Conservation (phyloP, 2,329 filamentous ascomycete species). For the Sporothrix sp. region DNA sequence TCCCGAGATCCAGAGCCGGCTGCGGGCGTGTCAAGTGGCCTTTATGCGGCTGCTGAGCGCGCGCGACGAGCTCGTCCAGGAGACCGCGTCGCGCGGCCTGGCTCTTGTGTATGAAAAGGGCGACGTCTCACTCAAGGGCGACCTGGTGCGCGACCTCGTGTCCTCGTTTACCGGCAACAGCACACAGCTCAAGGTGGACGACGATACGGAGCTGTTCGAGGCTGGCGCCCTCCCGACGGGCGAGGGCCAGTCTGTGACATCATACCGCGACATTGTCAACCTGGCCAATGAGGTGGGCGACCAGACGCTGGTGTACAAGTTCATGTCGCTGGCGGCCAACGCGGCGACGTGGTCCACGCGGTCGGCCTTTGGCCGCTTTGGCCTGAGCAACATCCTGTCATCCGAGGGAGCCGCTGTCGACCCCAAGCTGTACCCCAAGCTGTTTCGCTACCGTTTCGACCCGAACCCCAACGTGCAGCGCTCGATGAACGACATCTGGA, state of each 20-base stretch:
- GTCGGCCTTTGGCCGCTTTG: slow-evolving; percentile 89
- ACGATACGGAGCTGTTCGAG: slow-evolving; percentile 89
- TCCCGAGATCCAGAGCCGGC: slow-evolving; percentile 58
- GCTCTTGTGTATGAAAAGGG: slow-evolving; percentile 93
- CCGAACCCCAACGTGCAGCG: slow-evolving; percentile 85
- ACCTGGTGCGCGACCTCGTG: slow-evolving; percentile 79
- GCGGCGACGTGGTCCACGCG: slow-evolving; percentile 97
- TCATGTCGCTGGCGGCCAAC: slow-evolving; percentile 94
- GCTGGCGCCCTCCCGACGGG: slow-evolving; percentile 82
- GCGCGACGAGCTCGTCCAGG: slow-evolving; percentile 88
- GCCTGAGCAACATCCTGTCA: slow-evolving; percentile 81
- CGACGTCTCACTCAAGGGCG: slow-evolving; percentile 66
- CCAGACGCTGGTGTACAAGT: slow-evolving; percentile 91
- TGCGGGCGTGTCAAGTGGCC: slow-evolving; percentile 72
- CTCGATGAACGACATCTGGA: slow-evolving; percentile 98
- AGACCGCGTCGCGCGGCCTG: slow-evolving; percentile 83
- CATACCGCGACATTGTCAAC: slow-evolving; percentile 94
- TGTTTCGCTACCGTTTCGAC: slow-evolving; percentile 91
- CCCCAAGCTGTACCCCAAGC: slow-evolving; percentile 88
- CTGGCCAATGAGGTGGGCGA: slow-evolving; percentile 95
- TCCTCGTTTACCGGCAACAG: slow-evolving; percentile 75
- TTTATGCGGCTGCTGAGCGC: slow-evolving; percentile 84
- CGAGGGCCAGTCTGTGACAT: slow-evolving; percentile 80
- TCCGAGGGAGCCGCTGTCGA: slow-evolving; percentile 83
- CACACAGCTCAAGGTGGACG: slow-evolving; percentile 69